Evolutionary conservation across 129 eudicot species (phyloP).

Genomic region (Flaveria robusta): DNA sequence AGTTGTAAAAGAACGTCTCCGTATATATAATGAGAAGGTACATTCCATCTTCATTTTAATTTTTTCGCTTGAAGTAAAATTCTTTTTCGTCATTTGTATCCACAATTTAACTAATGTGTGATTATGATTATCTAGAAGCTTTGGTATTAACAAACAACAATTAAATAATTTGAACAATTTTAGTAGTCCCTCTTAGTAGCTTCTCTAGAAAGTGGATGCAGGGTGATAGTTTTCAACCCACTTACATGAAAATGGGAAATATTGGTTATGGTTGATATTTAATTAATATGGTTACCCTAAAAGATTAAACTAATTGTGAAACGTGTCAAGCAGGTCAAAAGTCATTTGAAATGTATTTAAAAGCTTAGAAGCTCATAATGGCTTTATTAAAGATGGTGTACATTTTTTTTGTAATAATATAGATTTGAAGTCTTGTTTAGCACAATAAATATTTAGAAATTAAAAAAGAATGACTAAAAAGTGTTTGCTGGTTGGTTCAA

Average conservation of each 20-base stretch:
- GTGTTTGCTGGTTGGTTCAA: neutral
- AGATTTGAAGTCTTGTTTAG: neutral
- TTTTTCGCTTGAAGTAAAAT: neutral
- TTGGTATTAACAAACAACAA: neutral
- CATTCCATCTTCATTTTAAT: neutral
- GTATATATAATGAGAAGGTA: constrained; percentile 74
- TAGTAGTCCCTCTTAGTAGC: too few relatives aligned
- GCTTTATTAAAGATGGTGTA: neutral
- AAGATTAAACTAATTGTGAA: neutral
- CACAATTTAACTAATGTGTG: neutral
- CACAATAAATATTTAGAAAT: neutral
- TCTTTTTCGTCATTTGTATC: neutral
- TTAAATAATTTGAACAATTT: neutral
- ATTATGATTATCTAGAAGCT: neutral
- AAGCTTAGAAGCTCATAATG: neutral
- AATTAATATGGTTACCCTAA: neutral
- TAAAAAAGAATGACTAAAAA: neutral
- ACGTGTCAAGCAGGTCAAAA: neutral
- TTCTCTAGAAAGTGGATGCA: neutral
- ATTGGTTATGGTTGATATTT: neutral
- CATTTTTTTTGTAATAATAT: neutral
- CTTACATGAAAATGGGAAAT: neutral
- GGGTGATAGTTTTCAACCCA: neutral
- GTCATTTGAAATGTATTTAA: neutral
- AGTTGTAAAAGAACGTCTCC: constrained; percentile 79